A percentile compares a stretch with the other conserved stretches of the same genome.
Evolutionary conservation across 2,329 filamentous ascomycete genomes (phyloP).

Genomic region (Diaporthe sp.): DNA sequence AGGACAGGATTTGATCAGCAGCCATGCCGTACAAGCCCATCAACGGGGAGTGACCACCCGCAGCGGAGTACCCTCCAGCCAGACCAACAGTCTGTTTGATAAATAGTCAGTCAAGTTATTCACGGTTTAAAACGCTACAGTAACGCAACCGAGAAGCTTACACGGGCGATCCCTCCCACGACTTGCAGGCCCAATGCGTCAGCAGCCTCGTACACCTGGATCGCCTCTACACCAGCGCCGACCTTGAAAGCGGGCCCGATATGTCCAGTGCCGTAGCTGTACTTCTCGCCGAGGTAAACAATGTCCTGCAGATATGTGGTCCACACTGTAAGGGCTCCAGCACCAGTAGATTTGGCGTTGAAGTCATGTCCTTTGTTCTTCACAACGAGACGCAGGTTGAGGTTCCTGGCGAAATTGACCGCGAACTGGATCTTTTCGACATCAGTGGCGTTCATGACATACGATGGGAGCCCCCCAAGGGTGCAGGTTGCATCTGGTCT

Average conservation of each 20-base stretch:
- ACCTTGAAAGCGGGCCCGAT: constrained; percentile 63
- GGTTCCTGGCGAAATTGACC: constrained; percentile 61
- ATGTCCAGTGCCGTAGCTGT: constrained; percentile 42
- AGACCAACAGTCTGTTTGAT: constrained; percentile 61
- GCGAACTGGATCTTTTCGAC: constrained; percentile 61
- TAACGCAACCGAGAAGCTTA: neutral
- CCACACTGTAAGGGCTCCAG: constrained; percentile 55
- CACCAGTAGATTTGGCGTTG: constrained; percentile 55
- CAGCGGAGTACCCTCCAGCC: constrained; percentile 61
- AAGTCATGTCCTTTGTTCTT: constrained; percentile 69
- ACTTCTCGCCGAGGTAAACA: constrained; percentile 9
- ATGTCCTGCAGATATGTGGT: constrained; percentile 51
- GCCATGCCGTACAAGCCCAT: constrained; percentile 64
- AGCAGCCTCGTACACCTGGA: constrained; percentile 66
- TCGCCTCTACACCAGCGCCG: constrained; percentile 65
- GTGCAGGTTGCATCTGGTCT: constrained; percentile 50
- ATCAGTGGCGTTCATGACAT: constrained; percentile 57
- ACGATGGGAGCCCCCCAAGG: constrained; percentile 58
- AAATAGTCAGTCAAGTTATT: constrained; percentile 21
- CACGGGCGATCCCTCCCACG: constrained; percentile 65
- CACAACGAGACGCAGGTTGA: constrained; percentile 64
- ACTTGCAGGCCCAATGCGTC: constrained; percentile 62
- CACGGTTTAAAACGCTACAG: neutral
- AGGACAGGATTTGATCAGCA: constrained; percentile 62
- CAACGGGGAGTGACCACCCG: constrained; percentile 69